Percentiles rank a stretch among this genome's conserved stretches.
These are phyloP conservation scores for Astathelohania contejeani DNA, from an alignment of 371 early-diverging fungal genomes.

Conservation along the genomic window DNA sequence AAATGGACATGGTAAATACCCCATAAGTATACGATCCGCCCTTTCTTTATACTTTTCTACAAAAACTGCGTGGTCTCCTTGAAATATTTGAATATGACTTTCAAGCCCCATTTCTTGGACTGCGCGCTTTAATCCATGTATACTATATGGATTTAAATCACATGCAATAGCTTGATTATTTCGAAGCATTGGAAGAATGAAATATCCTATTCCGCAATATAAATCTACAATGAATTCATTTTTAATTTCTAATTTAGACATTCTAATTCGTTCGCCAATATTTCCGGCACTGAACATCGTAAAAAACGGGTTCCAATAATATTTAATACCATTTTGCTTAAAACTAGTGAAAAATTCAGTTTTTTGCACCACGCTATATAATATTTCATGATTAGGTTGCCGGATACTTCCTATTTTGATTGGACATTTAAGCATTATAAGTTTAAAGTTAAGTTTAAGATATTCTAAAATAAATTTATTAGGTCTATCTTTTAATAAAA, in stretches of 20 bases:
- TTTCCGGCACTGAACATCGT: slow-evolving; percentile 53
- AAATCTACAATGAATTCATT: slow-evolving; percentile 48
- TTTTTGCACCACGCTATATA: not conserved
- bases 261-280: slow-evolving; percentile 50
- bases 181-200: slow-evolving; percentile 49
- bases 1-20: slow-evolving; percentile 50
- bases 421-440: not conserved
- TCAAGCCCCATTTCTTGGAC: slow-evolving; percentile 38
- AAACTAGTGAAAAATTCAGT: slow-evolving; percentile 37
- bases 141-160: slow-evolving; percentile 52
- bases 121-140: slow-evolving; percentile 46
- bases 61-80: slow-evolving; percentile 48
- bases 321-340: slow-evolving; percentile 50
- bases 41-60: slow-evolving; percentile 37
- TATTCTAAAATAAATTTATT: not conserved
- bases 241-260: slow-evolving; percentile 27
- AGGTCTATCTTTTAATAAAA: not conserved
- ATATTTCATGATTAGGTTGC: not conserved
- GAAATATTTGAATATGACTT: slow-evolving; percentile 38
- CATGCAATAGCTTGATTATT: slow-evolving; percentile 52
- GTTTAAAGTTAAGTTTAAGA: not conserved
- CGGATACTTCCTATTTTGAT: not conserved
- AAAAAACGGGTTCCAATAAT: slow-evolving; percentile 50
- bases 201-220: slow-evolving; percentile 53
- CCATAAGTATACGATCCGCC: slow-evolving; percentile 52